phyloP scores from a whole-genome alignment of 495 filamentous ascomycete genomes.

The Penicillium alfredii region DNA sequence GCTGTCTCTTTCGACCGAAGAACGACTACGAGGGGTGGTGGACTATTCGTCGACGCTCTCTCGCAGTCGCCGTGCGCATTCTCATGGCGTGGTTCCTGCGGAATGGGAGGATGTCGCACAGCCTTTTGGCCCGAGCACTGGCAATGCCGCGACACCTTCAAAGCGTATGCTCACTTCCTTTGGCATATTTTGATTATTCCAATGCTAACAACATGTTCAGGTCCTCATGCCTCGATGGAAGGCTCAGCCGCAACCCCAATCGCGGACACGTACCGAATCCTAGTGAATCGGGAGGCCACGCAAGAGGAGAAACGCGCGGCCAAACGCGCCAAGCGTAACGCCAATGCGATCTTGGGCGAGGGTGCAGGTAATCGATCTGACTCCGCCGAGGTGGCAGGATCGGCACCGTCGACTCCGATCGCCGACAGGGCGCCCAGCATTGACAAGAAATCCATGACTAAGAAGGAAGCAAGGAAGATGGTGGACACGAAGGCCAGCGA shows the following conservation, averaged over 20 bases:
- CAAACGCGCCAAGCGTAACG: constrained; percentile 44
- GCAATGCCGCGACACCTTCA: constrained; percentile 44
- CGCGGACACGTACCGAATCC: constrained; percentile 31
- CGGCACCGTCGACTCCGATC: constrained; percentile 39
- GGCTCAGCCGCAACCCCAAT: constrained; percentile 15
- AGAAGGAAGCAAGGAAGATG: constrained; percentile 49
- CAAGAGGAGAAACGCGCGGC: constrained; percentile 48
- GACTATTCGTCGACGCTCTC: constrained; percentile 64
- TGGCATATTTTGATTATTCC: neutral
- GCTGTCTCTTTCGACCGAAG: constrained; percentile 67
- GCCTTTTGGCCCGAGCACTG: constrained; percentile 26
- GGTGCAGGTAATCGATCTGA: constrained; percentile 25
- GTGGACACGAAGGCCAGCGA: constrained; percentile 45
- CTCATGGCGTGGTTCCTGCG: constrained; percentile 62
- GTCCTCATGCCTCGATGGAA: constrained; percentile 24
- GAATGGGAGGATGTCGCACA: constrained; percentile 65
- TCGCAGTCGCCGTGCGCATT: constrained; percentile 59
- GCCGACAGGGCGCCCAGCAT: constrained; percentile 39
- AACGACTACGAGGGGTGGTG: constrained; percentile 60
- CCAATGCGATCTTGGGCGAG: constrained; percentile 38
- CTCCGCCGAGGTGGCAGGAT: constrained; percentile 35
- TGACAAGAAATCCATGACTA: constrained; percentile 52
- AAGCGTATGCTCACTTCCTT: constrained; percentile 50
- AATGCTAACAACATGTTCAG: constrained; percentile 24
- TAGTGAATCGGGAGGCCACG: constrained; percentile 30